Percentiles rank a stretch among this genome's conserved stretches.
Evolutionary conservation across 306 rosid species (phyloP).

Genomic region (Sesbania bispinosa): DNA sequence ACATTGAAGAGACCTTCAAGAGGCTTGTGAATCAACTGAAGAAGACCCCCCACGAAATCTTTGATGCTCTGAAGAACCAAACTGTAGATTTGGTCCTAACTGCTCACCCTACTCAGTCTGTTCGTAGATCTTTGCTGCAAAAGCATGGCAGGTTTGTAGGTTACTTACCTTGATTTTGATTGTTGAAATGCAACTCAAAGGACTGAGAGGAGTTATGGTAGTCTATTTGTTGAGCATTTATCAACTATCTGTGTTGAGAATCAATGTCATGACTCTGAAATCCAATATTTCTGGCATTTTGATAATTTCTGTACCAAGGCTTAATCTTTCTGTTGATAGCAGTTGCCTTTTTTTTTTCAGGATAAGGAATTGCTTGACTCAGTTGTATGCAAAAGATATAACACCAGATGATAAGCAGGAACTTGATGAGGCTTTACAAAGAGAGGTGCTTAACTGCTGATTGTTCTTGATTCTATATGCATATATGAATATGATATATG

Average conservation of each 20-base stretch:
- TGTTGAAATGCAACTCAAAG: background rate
- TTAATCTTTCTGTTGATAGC: background rate
- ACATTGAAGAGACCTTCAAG: conserved; percentile 95
- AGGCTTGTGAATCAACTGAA: conserved; percentile 76
- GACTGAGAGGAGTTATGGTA: background rate
- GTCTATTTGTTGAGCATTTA: background rate
- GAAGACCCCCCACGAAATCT: conserved; percentile 81
- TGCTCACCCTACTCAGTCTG: conserved; percentile 97
- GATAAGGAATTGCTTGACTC: conserved; percentile 83
- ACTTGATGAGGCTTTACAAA: conserved; percentile 92
- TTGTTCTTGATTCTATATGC: conserved; percentile 18
- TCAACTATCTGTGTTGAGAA: no score
- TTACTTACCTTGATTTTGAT: conserved; percentile 6
- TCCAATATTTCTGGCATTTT: conserved; percentile 21
- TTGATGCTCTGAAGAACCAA: conserved; percentile 95
- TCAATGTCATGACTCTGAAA: no score
- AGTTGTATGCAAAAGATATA: conserved; percentile 91
- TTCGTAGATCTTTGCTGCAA: conserved; percentile 97
- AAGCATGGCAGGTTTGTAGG: conserved; percentile 77
- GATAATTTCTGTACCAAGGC: background rate
- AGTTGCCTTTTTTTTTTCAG: conserved; percentile 45
- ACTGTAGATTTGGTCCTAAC: conserved; percentile 95
- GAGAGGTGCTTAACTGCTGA: no score
- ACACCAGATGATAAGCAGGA: conserved; percentile 99
- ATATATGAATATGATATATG: no score